Conservation (phyloP, 2,329 filamentous ascomycete species). For the Endothia cerciana region DNA sequence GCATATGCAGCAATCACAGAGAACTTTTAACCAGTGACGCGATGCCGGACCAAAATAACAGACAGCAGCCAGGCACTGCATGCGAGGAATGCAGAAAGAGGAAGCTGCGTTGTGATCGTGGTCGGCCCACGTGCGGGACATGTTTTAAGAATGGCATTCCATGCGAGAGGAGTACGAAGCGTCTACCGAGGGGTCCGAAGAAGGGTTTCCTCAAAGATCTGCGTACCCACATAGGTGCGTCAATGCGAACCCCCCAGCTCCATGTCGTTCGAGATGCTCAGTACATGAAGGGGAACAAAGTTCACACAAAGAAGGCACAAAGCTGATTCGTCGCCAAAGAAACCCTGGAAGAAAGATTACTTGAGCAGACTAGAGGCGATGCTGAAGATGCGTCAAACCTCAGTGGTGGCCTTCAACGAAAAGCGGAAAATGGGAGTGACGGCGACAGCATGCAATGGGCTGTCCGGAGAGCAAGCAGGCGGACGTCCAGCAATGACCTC, state of each 20-base stretch:
- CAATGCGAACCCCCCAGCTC: background rate
- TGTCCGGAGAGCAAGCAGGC: background rate
- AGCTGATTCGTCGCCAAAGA: background rate
- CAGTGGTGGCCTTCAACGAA: background rate
- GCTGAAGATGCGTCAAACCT: background rate
- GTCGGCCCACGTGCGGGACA: conserved; percentile 12
- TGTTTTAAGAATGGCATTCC: conserved; percentile 1
- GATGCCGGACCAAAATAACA: conserved; percentile 1
- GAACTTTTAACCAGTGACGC: background rate
- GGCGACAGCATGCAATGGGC: background rate
- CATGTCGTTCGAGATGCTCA: background rate
- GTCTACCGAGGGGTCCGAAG: background rate
- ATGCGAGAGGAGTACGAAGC: conserved; percentile 20
- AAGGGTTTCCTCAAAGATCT: conserved; percentile 33
- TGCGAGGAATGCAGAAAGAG: conserved; percentile 22
- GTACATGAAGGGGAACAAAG: background rate
- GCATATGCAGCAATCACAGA: background rate
- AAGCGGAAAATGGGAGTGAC: background rate
- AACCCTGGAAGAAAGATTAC: background rate
- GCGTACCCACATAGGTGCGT: conserved; percentile 34
- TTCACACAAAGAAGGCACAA: background rate
- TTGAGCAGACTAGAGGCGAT: conserved; percentile 4
- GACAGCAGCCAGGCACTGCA: conserved; percentile 3
- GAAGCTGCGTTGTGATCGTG: conserved; percentile 27
- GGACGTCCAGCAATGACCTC: background rate